Evolutionary conservation across 208 protist genomes (phyloP).

Genomic region (Lotmaria passim): DNA sequence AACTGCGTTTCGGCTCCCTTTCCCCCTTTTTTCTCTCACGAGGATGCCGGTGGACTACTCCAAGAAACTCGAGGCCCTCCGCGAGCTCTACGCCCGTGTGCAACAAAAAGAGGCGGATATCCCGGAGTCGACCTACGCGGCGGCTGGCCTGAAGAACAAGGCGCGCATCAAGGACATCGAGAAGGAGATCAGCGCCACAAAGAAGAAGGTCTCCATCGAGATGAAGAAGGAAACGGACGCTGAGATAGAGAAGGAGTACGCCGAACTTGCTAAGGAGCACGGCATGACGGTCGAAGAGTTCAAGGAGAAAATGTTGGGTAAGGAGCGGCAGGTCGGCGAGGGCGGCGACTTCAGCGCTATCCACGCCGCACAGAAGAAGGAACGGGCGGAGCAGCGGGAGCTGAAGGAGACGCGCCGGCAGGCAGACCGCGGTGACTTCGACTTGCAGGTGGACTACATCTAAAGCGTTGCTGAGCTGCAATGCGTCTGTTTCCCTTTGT

Average conservation of each 20-base stretch:
- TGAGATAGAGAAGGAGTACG: constrained; percentile 61
- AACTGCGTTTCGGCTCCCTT: too few species aligned
- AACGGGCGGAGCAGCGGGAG: constrained; percentile 49
- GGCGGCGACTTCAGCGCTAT: constrained; percentile 1
- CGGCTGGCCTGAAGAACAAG: constrained; percentile 74
- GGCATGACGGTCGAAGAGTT: constrained; percentile 72
- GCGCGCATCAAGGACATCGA: constrained; percentile 92
- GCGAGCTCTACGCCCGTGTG: constrained; percentile 64
- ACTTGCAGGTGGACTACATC: constrained; percentile 55
- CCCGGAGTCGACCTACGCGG: constrained; percentile 45
- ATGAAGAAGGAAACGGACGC: constrained; percentile 70
- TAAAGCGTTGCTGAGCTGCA: constrained; percentile 17
- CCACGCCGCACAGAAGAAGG: constrained; percentile 27
- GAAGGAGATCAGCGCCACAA: constrained; percentile 78
- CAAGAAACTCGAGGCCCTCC: constrained; percentile 56
- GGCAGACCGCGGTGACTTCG: constrained; percentile 30
- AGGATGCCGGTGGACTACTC: constrained; percentile 39
- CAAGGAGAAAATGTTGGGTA: constrained; percentile 30
- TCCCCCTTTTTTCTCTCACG: not conserved
- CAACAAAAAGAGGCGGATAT: constrained; percentile 64
- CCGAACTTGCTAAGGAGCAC: constrained; percentile 59
- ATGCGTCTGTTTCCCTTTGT: not conserved
- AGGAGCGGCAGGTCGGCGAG: constrained; percentile 8
- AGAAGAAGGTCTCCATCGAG: constrained; percentile 64
- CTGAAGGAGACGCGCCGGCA: constrained; percentile 52